Base-by-base conservation (phyloP, 345 rosid species). In the Lepidium didymum region DNA sequence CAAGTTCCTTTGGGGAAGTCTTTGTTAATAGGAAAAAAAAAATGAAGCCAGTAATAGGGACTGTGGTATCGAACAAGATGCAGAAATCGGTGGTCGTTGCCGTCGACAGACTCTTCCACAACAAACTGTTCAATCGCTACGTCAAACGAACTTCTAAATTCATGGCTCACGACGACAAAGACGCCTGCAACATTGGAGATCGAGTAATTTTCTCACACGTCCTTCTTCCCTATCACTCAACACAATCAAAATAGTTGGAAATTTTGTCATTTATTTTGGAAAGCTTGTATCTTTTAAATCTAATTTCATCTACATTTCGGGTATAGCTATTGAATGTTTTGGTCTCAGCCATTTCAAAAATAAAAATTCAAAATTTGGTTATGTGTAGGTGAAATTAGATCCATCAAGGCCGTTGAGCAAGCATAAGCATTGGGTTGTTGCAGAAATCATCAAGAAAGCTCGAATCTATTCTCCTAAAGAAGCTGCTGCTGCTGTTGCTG, bases 351-450 rank as follows among this genome's bases (percentile, higher is more conserved):
- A 18, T 47, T 23, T 46, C 5, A 44, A 44, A 4, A 10, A 7
- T 3, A 36, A 46, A 37, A 4, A 0, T 38, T 21, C 2, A 3
- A 3, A 13, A 1, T 2, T 21, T 57, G 27, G 58, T 27, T 3
- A 49, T 16, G 23, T 42, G 8, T 67, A 87, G 96, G 96, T 87
- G 60, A 86, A 82, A 64, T 81, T 86, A 67, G 99, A 94, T 81
- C 93, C 93, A 44, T 89, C 93, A n/a, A 86, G 99, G 76, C 97
- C 99, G 7, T 76, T 94, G 81, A 94, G 99, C 82, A 91, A 87
- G 79, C 82, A 64, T 68, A 94, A 94, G 91, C 73, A 81, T 59
- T 94, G 96, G 97, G 75, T 84, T 70, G 93, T 94, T 57, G 88
- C 97, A 44, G 96, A 94, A 64, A 87, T 93, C 66, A 80, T 90